Base-by-base conservation (phyloP, 192 early-diverging fungal genomes). In the Entrophospora sp. region DNA sequence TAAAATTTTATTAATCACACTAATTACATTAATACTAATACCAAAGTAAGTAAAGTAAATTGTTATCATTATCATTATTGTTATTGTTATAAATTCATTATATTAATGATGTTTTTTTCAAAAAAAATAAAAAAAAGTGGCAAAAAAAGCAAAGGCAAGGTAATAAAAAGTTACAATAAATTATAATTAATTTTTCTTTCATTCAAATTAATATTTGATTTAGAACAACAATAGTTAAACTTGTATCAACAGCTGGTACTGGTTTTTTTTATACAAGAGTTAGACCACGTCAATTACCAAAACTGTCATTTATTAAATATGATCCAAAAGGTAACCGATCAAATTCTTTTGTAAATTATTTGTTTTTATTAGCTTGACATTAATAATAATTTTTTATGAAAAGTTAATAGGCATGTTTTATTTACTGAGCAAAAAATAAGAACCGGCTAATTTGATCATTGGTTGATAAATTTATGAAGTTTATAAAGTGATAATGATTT, bases 301-400 rank as follows among this genome's bases (percentile, higher is more conserved):
- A 94, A 68, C 77, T 98, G 52, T 82, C 86, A 32, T 82, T 93
- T 69, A 91, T 91, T 86, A 98, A 98, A 82, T 91, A 86, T 68
- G 96, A 98, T 76, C 96, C 96, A 36, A 77, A 85, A 64, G 88
- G 87, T 90, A 80, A 18, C 13, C 20, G 18, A 18, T 25, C 22
- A 27, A 34, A 5, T 43, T 61, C 4, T 30, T 30, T 28, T 5
- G 28, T 22, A 32, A 52, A 28, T 42, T 60, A 9, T 58, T 36
- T 57, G 20, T 37, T 36, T 37, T 14, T 34, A 36, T 24, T 38
- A 2, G 38, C 7, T 14, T 16, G 7, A 59, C 12, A 36, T 22
- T 59, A n/a, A 22, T 37, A 37, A 37, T 38, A 37, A 37, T 58
- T 58, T 58, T 31, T 36, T 3, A 42, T 42, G 7, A 35, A 4